Evolutionary conservation across 148 eudicot species (phyloP), one percentile per base, ranked within the genome.

Genomic region (Salicornia ramosissima): DNA sequence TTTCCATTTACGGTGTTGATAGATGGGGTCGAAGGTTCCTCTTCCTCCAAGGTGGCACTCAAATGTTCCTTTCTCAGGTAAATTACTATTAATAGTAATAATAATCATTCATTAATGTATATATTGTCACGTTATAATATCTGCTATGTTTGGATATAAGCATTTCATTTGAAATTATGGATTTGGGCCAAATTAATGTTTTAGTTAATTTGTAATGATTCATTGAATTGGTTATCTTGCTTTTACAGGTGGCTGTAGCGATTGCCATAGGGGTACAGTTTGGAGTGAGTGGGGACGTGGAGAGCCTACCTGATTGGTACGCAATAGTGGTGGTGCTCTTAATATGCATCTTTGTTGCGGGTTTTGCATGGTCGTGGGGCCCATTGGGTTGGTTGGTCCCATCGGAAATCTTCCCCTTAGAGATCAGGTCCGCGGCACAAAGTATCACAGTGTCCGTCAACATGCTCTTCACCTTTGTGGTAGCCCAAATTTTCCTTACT

Each of bases 291-390:
- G 96, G 92, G 0, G 31, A 50, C 9, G 73, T 84, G 0, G 73
- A 69, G 0, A 55, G 75, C n/a, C 60, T 90, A 10, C 87, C 96
- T 3, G 78, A 85, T 67, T 80, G 88, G 89, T 90, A 86, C 49
- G 96, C 90, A 0, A 74, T 81, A 4, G 83, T 83, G 19, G 96
- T 90, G 40, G 96, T 90, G 14, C 80, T 84, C 29, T 86, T 90
- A 81, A 90, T 90, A 24, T 90, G 96, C 79, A 65, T 90, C 40
- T 86, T 84, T 30, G 96, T 90, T 2, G 67, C 89, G 0, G 96
- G 87, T 9, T 90, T 90, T 57, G 93, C 96, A 0, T 88, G 96
- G 96, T 90, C 96, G 31, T 90, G 96, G 93, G 96, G 96, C 0
- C 96, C 96, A 0, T 82, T 90, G 0, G 93, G 93, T 0, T 90